Base-by-base conservation (phyloP, 768 basidiomycete species). In the Porphyrellus cyaneotinctus region DNA sequence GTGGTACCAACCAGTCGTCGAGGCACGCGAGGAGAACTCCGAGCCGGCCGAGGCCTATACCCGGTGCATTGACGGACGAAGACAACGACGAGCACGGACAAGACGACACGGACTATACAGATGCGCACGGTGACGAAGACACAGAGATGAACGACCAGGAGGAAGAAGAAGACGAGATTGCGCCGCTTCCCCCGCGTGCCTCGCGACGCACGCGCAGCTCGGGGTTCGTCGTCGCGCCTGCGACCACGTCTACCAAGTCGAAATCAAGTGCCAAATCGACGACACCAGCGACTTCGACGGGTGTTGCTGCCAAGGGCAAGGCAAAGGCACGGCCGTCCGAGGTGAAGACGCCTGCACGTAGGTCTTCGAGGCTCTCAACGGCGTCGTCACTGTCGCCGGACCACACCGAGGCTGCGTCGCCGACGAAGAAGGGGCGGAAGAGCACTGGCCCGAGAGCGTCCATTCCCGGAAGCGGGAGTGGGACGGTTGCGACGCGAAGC, bases 31-130 rank as follows among this genome's bases (percentile, higher is more conserved):
- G 38, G 43, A 52, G 53, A 42, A 44, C 55, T 14, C 49, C 56
- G 18, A 52, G 56, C 42, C 46, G 52, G 18, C 46, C 38, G 23
- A 52, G 47, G 47, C 42, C 68, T 41, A 71, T 80, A 45, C 78
- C 78, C 3, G 78, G 78, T 31, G 66, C 70, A 7, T 57, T 79
- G 43, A 66, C 74, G 58, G 72, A 74, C 28, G 75, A 77, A 4
- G 72, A 68, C 41, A 66, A 66, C 4, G 69, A 58, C 51, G 63
- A 54, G 37, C 52, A 50, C 22, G 63, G 41, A 24, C 48, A 48
- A 24, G 53, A 57, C 6, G 54, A 63, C 59, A 65, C n/a, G 30
- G 64, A 65, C 28, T 64, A 71, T 26, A 54, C 52, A 36, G 62
- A 59, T 10, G 10, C 50, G 30, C 43, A 69, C 35, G 64, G 22